Percentiles rank a stretch among this genome's conserved stretches.
Conservation (phyloP, 495 filamentous ascomycete species). For the Copromyces sp. region DNA sequence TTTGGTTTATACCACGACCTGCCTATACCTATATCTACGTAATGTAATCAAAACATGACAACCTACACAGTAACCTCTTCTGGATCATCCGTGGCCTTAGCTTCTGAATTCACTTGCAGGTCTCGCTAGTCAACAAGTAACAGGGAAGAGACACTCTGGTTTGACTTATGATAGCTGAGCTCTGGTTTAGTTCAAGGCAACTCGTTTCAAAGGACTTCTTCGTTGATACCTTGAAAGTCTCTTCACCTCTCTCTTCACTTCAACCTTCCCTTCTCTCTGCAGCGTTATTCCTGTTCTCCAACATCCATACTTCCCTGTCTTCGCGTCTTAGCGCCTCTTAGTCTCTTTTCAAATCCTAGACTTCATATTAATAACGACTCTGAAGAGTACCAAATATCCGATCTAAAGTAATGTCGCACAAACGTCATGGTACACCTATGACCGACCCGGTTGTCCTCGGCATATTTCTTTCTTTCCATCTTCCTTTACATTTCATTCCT, state of each 20-base stretch:
- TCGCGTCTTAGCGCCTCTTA: too few relatives aligned
- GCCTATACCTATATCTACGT: not conserved
- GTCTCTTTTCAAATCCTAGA: too few relatives aligned
- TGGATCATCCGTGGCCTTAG: not conserved
- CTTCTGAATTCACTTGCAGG: not conserved
- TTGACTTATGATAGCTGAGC: not conserved
- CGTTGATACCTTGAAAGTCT: not conserved
- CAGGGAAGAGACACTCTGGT: not conserved
- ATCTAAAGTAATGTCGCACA: too few relatives aligned
- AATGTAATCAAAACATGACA: not conserved
- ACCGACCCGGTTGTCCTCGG: too few relatives aligned
- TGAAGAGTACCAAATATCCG: too few relatives aligned
- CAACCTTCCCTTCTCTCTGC: not conserved
- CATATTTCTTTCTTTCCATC: too few relatives aligned
- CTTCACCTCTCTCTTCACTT: not conserved
- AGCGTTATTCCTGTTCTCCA: too few relatives aligned
- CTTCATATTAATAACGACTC: too few relatives aligned
- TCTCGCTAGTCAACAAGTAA: not conserved
- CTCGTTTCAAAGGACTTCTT: not conserved
- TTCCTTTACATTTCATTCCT: too few relatives aligned
- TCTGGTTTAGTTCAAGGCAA: not conserved
- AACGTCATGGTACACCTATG: too few relatives aligned
- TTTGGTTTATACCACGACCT: not conserved
- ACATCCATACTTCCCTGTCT: too few relatives aligned
- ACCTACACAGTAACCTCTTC: not conserved